Percentiles rank a stretch among this genome's conserved stretches.
Conservation (phyloP, 805 yeast species). For the Wickerhamomyces tratensis region DNA sequence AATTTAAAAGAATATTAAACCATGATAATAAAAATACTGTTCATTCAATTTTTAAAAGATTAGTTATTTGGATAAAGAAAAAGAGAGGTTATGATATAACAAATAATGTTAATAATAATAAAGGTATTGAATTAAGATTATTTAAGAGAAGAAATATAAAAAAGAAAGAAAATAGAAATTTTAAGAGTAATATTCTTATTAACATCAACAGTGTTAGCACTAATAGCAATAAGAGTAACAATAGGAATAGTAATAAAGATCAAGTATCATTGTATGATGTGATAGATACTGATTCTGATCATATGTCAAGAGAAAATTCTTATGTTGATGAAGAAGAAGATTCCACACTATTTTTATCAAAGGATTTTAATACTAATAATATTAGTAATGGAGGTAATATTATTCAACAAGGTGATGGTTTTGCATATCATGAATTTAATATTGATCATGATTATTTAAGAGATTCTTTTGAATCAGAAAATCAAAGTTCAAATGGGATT, state of each 20-base stretch:
- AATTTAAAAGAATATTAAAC: background rate
- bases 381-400: background rate
- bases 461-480: background rate
- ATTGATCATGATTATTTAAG: conserved; percentile 17
- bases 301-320: no score
- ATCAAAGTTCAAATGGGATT: background rate
- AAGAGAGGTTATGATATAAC: no score
- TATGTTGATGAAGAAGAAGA: no score
- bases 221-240: no score
- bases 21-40: background rate
- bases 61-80: background rate
- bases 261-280: conserved; percentile 6
- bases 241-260: background rate
- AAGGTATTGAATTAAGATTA: no score
- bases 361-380: background rate
- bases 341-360: conserved; percentile 1
- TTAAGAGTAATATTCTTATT: background rate
- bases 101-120: conserved; percentile 1
- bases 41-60: background rate
- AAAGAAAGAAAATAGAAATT: background rate
- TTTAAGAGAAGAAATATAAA: conserved; percentile 1
- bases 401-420: conserved; percentile 1
- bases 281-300: background rate
- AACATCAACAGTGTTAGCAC: no score
- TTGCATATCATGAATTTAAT: conserved; percentile 16